Percentiles rank a stretch among this genome's conserved stretches.
Evolutionary conservation across 1,139 yeast genomes (phyloP).

Genomic region (Tardiomyces digboiensis): DNA sequence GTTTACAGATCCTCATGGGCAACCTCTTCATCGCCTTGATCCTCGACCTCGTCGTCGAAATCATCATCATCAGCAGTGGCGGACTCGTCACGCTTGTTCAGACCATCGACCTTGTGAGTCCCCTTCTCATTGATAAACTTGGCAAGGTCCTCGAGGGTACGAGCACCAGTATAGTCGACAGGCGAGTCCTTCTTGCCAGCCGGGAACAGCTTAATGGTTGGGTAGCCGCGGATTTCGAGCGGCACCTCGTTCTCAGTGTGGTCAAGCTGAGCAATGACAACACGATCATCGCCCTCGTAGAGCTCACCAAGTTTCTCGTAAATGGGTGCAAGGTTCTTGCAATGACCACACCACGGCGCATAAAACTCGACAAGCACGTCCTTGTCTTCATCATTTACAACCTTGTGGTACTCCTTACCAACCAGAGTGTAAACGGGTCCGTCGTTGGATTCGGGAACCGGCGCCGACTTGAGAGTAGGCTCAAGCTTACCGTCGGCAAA

Average conservation of each 20-base stretch:
- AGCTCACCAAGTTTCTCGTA: conserved; percentile 81
- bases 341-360: conserved; percentile 99
- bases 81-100: background rate
- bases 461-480: conserved; percentile 80
- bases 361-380: conserved; percentile 91
- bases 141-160: conserved; percentile 67
- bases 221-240: conserved; percentile 75
- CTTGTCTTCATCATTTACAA: conserved; percentile 58
- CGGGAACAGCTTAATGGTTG: conserved; percentile 86
- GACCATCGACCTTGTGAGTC: conserved; percentile 44
- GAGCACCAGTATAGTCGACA: conserved; percentile 50
- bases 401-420: conserved; percentile 69
- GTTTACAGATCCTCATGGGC: conserved; percentile 9
- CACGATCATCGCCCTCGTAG: conserved; percentile 38
- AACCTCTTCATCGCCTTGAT: conserved; percentile 8
- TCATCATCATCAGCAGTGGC: background rate
- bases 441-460: conserved; percentile 72
- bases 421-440: conserved; percentile 72
- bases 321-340: conserved; percentile 89
- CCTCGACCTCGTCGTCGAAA: conserved; percentile 5
- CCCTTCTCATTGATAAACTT: conserved; percentile 62
- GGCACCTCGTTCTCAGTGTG: conserved; percentile 86
- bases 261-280: conserved; percentile 78
- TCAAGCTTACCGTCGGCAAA: conserved; percentile 54
- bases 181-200: conserved; percentile 81